phyloP scores from a whole-genome alignment of 1,284 basidiomycete genomes.

The Boletus mariae region DNA sequence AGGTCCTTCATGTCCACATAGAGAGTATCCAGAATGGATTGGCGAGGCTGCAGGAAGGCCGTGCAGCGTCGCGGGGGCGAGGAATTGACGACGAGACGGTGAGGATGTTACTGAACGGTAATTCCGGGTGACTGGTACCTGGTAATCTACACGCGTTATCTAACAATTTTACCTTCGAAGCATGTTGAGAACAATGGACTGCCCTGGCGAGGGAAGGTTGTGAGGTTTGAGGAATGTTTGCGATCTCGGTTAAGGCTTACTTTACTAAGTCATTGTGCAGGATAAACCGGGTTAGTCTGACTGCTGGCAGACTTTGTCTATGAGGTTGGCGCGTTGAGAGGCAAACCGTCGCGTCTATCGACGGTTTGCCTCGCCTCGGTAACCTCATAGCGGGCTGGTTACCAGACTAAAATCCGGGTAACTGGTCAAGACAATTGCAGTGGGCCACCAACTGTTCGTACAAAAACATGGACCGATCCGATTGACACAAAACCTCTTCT shows the following conservation, averaged over 20 bases:
- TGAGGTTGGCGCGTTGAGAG: too few relatives aligned
- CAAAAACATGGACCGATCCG: conserved; percentile 14
- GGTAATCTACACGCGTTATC: neutral
- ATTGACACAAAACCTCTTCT: conserved; percentile 1
- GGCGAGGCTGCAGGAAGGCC: conserved; percentile 57
- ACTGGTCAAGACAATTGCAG: conserved; percentile 19
- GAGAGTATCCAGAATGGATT: conserved; percentile 62
- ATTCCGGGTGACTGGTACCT: neutral
- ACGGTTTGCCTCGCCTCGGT: too few relatives aligned
- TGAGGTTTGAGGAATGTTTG: neutral
- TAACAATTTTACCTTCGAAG: neutral
- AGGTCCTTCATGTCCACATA: conserved; percentile 69
- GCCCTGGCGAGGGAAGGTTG: neutral
- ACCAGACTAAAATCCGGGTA: too few relatives aligned
- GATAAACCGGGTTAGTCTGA: conserved; percentile 10
- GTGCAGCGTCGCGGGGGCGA: conserved; percentile 36
- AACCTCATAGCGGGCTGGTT: too few relatives aligned
- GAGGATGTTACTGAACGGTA: conserved; percentile 27
- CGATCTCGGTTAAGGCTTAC: conserved; percentile 9
- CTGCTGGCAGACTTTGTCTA: too few relatives aligned
- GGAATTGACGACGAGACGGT: conserved; percentile 34
- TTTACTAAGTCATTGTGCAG: conserved; percentile 19
- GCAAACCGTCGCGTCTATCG: too few relatives aligned
- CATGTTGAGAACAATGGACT: neutral
- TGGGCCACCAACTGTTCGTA: neutral